Base-by-base conservation (phyloP, 345 rosid species). In the Heritiera littoralis region DNA sequence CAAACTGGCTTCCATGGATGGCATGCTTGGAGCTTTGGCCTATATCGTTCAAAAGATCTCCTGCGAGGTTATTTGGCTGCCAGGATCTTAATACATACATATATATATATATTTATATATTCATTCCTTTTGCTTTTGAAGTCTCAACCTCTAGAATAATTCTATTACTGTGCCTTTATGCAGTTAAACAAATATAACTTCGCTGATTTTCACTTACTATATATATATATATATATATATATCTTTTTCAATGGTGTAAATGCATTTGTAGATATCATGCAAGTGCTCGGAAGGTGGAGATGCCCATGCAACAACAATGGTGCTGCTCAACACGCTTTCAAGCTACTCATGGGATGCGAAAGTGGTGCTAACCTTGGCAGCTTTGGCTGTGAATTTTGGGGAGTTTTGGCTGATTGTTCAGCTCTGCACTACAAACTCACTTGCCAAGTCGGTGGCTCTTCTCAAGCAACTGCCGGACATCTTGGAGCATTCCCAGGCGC, bases 291-390 rank as follows among this genome's bases (percentile, higher is more conserved):
- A 86, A 32, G 86, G 88, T n/a, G 88, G 80, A 56, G 90, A 84
- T 72, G 90, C 85, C 1, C 86, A 85, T 72, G 80, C 81, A 23
- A 86, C 85, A 55, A 81, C 88, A 9, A 85, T 86, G 86, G 75
- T 65, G 23, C 64, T 89, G 61, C 81, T 89, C 55, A 74, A 84
- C 85, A 61, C 49, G 11, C 82, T 87, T 28, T 81, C 89, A 12
- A 67, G 77, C 83, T 86, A 81, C 35, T 76, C 84, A 0, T 87
- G 92, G 92, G 90, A 89, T 45, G 89, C 87, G 0, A 87, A 89
- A 83, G 75, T 84, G 73, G 86, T 87, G 80, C 73, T 89, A 73
- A 76, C 81, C 17, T 55, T 89, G 9, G 90, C 92, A 1, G 92
- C 92, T 15, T 89, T 89, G 18, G 84, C 87, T 0, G 80, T 78